Evolutionary conservation across 371 early-diverging fungal species (phyloP), one percentile per base, ranked within the genome.

Genomic region (Saksenaea oblongispora): DNA sequence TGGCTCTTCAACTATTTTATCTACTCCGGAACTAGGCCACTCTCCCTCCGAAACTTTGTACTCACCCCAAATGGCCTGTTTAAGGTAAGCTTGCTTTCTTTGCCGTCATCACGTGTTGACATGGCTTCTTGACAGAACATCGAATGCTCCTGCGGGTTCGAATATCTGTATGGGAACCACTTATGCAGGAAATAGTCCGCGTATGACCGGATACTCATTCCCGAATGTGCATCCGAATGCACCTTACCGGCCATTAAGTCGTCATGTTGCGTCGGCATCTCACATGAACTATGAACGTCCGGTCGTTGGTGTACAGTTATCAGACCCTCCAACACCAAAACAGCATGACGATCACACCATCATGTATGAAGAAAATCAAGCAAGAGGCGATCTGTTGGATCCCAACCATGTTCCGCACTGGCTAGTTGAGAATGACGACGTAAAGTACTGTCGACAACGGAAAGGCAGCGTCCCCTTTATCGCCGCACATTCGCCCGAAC

Each of bases 11-110:
- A 60, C 70, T 2, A 47, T 18, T 11, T 55, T 71, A 28, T 70
- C 74, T 7, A 76, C 80, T 13, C 80, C 76, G 26, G 80, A 79
- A 47, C 39, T 79, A n/a, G 80, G 76, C 35, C 62, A 71, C 41
- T 79, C 80, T 18, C 80, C 80, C 10, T 69, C 70, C 15, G 66
- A 64, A 54, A 63, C 62, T 10, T 59, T 61, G 18, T 59, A 44
- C n/a, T 56, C 55, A 18, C 53, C 63, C 4, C 9, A 66, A 69
- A 47, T 22, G 22, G 51, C 51, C 51, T 47, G 22, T 59, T 64
- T 15, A 53, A 57, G n/a, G 14, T 59, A 18, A 69, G 66, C 9
- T 67, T 24, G 35, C 51, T 47, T 47, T 18, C 4, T 63, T 4
- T 58, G 63, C 10, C 64, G 54, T 34, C 34, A 61, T 53, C 67